A percentile compares a stretch with the other conserved stretches of the same genome.
These are phyloP conservation scores for Alternaria sp. DNA, from an alignment of 2,329 filamentous ascomycete genomes.

Conservation along the genomic window DNA sequence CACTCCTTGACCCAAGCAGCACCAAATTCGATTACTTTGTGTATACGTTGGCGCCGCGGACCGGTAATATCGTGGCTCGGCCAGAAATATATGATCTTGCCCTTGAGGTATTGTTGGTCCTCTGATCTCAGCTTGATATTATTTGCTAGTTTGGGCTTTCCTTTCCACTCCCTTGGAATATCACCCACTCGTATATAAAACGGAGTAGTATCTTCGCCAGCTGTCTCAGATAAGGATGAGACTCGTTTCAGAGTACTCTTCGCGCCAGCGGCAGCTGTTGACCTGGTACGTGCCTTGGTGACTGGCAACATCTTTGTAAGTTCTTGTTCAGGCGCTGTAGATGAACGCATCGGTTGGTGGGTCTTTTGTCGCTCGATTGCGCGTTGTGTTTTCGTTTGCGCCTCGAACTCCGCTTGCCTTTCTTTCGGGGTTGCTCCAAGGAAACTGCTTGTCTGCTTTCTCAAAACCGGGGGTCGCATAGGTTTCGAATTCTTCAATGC, in stretches of 20 bases:
- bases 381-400: constrained; percentile 25
- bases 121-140: constrained; percentile 43
- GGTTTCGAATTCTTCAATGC: constrained; percentile 29
- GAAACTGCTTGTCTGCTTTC: constrained; percentile 33
- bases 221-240: constrained; percentile 28
- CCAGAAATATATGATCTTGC: constrained; percentile 65
- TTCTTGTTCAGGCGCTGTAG: constrained; percentile 25
- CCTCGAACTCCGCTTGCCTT: constrained; percentile 32
- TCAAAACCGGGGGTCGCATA: constrained; percentile 23
- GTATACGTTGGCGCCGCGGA: constrained; percentile 72
- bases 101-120: constrained; percentile 41
- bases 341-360: constrained; percentile 18
- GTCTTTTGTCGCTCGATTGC: constrained; percentile 8
- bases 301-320: constrained; percentile 21
- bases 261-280: neutral
- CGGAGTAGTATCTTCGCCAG: constrained; percentile 16
- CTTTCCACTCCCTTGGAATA: constrained; percentile 22
- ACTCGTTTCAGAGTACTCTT: constrained; percentile 26
- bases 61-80: constrained; percentile 78
- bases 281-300: constrained; percentile 8
- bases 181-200: constrained; percentile 38
- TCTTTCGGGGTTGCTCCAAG: constrained; percentile 41
- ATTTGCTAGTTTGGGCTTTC: constrained; percentile 35
- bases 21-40: constrained; percentile 69
- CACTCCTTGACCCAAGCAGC: constrained; percentile 71